These are phyloP conservation scores for Chlorella sp. DNA, from an alignment of 139 green algal genomes.

Conservation along the genomic window DNA sequence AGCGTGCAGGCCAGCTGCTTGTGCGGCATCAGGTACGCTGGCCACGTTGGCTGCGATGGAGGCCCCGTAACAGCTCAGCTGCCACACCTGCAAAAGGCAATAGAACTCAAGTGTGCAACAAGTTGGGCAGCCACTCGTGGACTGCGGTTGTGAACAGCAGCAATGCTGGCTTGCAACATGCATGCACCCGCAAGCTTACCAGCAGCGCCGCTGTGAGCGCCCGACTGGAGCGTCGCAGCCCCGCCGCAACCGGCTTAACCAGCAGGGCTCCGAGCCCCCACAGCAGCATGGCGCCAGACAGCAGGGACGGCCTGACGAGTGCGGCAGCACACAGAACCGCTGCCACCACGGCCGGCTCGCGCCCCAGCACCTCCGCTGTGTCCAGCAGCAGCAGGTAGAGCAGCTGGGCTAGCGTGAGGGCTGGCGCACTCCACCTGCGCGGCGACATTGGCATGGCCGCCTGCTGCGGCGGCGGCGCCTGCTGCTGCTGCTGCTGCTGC, in stretches of 20 bases:
- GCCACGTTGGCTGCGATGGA: neutral
- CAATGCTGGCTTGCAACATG: too few relatives aligned
- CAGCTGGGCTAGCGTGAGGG: neutral
- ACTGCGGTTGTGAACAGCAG: too few relatives aligned
- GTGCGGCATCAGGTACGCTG: neutral
- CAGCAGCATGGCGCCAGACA: slow-evolving; percentile 37
- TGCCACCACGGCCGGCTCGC: slow-evolving; percentile 6
- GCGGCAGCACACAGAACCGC: slow-evolving; percentile 2
- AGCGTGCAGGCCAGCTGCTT: slow-evolving; percentile 12
- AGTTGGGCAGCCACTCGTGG: too few relatives aligned
- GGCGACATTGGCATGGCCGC: neutral
- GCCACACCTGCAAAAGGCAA: slow-evolving; percentile 36
- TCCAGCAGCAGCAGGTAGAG: slow-evolving; percentile 17
- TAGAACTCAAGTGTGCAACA: too few relatives aligned
- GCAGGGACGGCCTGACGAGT: slow-evolving; percentile 25
- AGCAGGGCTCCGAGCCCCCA: slow-evolving; percentile 30
- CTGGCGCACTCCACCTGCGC: neutral
- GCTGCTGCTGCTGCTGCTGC: neutral
- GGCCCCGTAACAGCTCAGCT: slow-evolving; percentile 26
- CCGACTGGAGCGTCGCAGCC: neutral
- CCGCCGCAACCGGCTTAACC: neutral
- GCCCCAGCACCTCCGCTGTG: slow-evolving; percentile 18
- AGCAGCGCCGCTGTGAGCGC: slow-evolving; percentile 6
- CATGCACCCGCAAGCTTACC: neutral
- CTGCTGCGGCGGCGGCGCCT: neutral